Evolutionary conservation across 305 asterid genomes (phyloP).

Genomic region (Plantago lanceolata): DNA sequence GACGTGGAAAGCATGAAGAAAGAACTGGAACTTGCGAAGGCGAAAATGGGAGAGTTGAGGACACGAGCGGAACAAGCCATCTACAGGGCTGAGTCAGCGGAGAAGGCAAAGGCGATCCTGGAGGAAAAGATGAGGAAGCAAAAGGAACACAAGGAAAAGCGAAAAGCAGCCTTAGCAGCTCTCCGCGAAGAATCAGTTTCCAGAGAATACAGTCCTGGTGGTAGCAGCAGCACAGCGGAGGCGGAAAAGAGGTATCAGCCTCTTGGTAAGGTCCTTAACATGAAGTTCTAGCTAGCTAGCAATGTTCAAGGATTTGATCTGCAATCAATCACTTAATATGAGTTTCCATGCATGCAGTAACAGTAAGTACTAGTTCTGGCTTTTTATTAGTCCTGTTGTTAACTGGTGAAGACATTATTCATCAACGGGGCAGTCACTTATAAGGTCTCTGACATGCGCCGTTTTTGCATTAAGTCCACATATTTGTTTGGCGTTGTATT

Average conservation of each 20-base stretch:
- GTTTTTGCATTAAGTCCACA: too few relatives aligned
- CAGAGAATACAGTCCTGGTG: slow-evolving; percentile 24
- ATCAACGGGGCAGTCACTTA: too few relatives aligned
- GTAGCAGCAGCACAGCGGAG: neutral
- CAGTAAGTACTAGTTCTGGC: too few relatives aligned
- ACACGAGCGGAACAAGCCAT: slow-evolving; percentile 68
- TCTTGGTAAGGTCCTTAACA: slow-evolving; percentile 69
- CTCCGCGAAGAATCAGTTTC: slow-evolving; percentile 46
- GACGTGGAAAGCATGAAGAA: slow-evolving; percentile 31
- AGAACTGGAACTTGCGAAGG: slow-evolving; percentile 41
- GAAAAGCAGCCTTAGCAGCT: slow-evolving; percentile 49
- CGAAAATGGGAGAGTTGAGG: slow-evolving; percentile 50
- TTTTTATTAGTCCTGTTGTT: too few relatives aligned
- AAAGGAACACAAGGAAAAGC: slow-evolving; percentile 45
- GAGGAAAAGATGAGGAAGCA: slow-evolving; percentile 53
- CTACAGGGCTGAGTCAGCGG: slow-evolving; percentile 75
- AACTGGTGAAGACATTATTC: too few relatives aligned
- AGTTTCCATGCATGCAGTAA: neutral
- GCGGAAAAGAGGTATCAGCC: slow-evolving; percentile 42
- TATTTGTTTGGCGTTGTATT: too few relatives aligned
- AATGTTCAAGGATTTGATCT: neutral
- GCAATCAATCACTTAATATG: neutral
- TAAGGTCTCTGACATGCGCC: too few relatives aligned
- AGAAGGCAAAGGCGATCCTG: slow-evolving; percentile 41
- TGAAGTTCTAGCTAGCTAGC: slow-evolving; percentile 47